Percentiles rank a stretch among this genome's conserved stretches.
These are phyloP conservation scores for Trichophyton schoenleinii DNA, from an alignment of 2,329 filamentous ascomycete genomes.

Conservation along the genomic window DNA sequence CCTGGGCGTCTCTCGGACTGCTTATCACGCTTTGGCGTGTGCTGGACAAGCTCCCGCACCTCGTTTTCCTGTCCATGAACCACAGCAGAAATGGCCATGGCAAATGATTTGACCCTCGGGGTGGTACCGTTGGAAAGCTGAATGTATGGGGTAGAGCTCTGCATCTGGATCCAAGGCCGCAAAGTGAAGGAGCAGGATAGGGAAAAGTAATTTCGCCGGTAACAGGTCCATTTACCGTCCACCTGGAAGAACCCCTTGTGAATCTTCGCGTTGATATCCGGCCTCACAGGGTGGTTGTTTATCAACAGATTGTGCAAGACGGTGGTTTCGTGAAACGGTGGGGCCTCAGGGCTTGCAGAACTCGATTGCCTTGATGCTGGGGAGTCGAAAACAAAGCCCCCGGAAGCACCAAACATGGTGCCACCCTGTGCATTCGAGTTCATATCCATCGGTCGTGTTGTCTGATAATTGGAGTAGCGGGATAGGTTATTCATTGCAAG, in stretches of 20 bases:
- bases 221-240: constrained; percentile 83
- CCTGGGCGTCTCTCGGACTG: constrained; percentile 66
- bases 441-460: constrained; percentile 23
- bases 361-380: constrained; percentile 18
- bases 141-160: constrained; percentile 44
- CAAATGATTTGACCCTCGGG: constrained; percentile 58
- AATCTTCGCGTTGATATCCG: constrained; percentile 66
- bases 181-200: constrained; percentile 69
- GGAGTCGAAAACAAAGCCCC: constrained; percentile 17
- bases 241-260: constrained; percentile 80
- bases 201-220: constrained; percentile 81
- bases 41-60: constrained; percentile 71
- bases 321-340: constrained; percentile 32
- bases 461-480: constrained; percentile 24
- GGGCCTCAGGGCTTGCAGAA: constrained; percentile 26
- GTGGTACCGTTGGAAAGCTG: constrained; percentile 34
- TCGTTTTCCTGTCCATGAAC: constrained; percentile 66
- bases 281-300: constrained; percentile 40
- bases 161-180: constrained; percentile 43
- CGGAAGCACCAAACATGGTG: constrained; percentile 19
- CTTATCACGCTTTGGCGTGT: constrained; percentile 84
- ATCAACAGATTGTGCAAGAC: constrained; percentile 26
- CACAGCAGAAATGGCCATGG: constrained; percentile 72
- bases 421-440: constrained; percentile 21
- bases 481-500: constrained; percentile 23